These are phyloP conservation scores for Berkeleyomyces basicola DNA, from an alignment of 2,329 filamentous ascomycete species.

Conservation along the genomic window DNA sequence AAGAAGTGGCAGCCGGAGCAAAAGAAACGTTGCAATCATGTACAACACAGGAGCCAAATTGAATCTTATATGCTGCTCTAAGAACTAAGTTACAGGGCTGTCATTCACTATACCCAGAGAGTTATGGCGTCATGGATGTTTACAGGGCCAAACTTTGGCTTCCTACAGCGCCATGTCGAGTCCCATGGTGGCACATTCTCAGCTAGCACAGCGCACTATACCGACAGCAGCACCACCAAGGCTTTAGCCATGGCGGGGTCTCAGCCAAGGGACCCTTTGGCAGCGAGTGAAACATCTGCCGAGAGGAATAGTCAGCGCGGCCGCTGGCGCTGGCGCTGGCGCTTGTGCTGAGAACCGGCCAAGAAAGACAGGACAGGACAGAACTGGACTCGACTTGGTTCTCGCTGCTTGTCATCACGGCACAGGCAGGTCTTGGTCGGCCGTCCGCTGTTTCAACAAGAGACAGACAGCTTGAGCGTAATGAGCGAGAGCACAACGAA, in stretches of 20 bases:
- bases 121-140: background rate
- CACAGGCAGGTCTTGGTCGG: no score
- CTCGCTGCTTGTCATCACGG: no score
- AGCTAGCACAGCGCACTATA: background rate
- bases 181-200: background rate
- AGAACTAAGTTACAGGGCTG: background rate
- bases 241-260: background rate
- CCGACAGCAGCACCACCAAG: background rate
- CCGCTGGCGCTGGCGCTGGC: no score
- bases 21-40: background rate
- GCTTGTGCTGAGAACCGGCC: background rate
- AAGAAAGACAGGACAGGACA: background rate
- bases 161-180: background rate
- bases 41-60: background rate
- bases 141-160: background rate
- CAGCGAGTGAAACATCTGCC: background rate
- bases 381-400: background rate
- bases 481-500: background rate
- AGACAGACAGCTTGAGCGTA: background rate
- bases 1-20: background rate
- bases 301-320: no score
- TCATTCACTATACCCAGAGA: background rate
- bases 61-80: background rate
- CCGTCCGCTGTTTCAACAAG: background rate
- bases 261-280: background rate